Base-by-base conservation (phyloP, 2,329 filamentous ascomycete genomes). In the Ascochyta clinopodiicola region DNA sequence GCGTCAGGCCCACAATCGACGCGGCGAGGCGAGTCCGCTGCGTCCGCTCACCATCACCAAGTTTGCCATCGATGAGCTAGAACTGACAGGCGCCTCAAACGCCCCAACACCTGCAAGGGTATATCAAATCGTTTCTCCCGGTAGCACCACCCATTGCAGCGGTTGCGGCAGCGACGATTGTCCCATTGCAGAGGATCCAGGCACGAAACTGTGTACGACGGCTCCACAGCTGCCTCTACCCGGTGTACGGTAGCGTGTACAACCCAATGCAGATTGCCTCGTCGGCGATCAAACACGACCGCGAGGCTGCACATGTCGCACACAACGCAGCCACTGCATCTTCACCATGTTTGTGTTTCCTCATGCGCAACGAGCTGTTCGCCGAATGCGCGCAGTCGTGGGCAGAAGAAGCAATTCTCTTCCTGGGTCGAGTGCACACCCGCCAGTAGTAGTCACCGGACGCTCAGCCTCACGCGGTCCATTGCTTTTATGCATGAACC, bases 271-370 rank as follows among this genome's bases (percentile, higher is more conserved):
- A 63, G 57, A 48, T 57, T 31, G 60, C 51, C 38, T 59, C 40
- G 31, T 68, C 63, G 67, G 58, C 67, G 66, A 68, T 67, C 63
- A 61, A 43, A 52, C 57, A 37, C 50, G 31, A 51, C 51, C 47
- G 53, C 47, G 57, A 61, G 55, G 60, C 60, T 63, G 56, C 60
- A 59, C 54, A 51, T 37, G 42, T 56, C 42, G 52, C 46, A 51
- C 52, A 42, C 42, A 42, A 51, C 37, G 32, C 62, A 58, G 27
- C 39, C 19, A 24, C 48, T 37, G 17, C 17, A 17, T 42, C 15
- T 35, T 34, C n/a, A 7, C 27, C 13, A 27, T 17, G 32, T 17
- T 35, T 17, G 7, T 39, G 29, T 29, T 42, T 31, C 19, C 25
- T 32, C 25, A 25, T 48, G 51, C 44, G 40, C 45, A 43, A 10